Percentiles rank a stretch among this genome's conserved stretches.
These are phyloP conservation scores for Cruciata laevipes DNA, from an alignment of 257 asterid genomes.

Conservation along the genomic window DNA sequence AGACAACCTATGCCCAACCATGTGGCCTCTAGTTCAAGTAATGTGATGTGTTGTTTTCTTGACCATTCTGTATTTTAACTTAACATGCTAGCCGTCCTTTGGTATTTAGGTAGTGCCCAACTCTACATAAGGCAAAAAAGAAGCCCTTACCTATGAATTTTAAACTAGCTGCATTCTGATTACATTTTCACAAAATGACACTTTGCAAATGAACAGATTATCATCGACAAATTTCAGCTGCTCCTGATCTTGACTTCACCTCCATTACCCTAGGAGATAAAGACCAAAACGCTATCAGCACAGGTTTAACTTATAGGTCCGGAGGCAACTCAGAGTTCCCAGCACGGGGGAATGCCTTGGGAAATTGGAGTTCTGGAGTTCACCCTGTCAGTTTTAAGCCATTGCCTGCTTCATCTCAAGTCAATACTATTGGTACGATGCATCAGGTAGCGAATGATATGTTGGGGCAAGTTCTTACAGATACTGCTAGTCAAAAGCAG, in stretches of 20 bases:
- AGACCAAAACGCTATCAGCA: conserved; percentile 21
- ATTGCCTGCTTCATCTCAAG: conserved; percentile 41
- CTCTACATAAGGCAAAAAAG: too few relatives aligned
- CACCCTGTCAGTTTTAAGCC: conserved; percentile 43
- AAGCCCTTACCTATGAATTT: not conserved
- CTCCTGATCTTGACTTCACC: conserved; percentile 33
- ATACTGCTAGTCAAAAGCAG: conserved; percentile 31
- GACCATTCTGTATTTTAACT: conserved; percentile 3
- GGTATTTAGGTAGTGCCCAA: too few relatives aligned
- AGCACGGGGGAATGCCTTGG: conserved; percentile 50
- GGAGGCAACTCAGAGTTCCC: conserved; percentile 35
- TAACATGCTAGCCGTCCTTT: too few relatives aligned
- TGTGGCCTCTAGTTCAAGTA: conserved; percentile 32
- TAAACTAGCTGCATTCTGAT: conserved; percentile 5
- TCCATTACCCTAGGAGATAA: conserved; percentile 30
- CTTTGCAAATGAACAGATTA: conserved; percentile 35
- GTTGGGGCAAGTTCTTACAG: conserved; percentile 37
- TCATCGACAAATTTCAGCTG: conserved; percentile 48
- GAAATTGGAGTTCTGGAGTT: conserved; percentile 35
- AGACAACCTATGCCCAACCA: conserved; percentile 24
- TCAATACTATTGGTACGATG: conserved; percentile 30
- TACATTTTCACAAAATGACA: conserved; percentile 19
- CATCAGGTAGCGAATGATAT: conserved; percentile 44
- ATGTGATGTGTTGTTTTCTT: conserved; percentile 11
- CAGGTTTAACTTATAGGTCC: conserved; percentile 36